Conservation (phyloP, 192 early-diverging fungal genomes). For the Piromyces finnis region DNA sequence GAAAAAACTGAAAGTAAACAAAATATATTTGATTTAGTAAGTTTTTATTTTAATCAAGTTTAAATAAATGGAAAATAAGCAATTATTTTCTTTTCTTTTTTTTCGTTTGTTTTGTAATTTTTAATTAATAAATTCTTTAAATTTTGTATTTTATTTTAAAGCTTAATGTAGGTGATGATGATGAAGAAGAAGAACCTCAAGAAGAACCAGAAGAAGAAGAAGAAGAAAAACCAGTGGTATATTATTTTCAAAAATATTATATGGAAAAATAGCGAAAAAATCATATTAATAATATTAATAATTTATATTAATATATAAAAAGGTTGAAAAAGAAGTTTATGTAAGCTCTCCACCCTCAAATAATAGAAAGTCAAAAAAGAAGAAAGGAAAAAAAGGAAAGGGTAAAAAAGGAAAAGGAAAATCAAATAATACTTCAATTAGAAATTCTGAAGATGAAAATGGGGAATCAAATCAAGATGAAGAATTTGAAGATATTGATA, state of each 20-base stretch:
- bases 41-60: too few relatives aligned
- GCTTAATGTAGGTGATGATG: constrained; percentile 27
- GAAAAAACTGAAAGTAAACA: constrained; percentile 1
- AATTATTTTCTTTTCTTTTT: neutral
- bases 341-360: neutral
- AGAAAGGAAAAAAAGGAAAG: neutral
- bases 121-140: too few relatives aligned
- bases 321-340: neutral
- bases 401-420: constrained; percentile 4
- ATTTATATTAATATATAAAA: too few relatives aligned
- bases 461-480: constrained; percentile 17
- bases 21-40: constrained; percentile 46
- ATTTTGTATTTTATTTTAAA: neutral
- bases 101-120: neutral
- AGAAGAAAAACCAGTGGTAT: constrained; percentile 32
- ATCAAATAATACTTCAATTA: neutral
- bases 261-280: too few relatives aligned
- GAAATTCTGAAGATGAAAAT: neutral
- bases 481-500: constrained; percentile 45
- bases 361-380: constrained; percentile 4
- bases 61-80: too few relatives aligned
- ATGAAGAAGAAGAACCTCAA: constrained; percentile 11
- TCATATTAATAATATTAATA: neutral
- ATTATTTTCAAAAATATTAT: neutral
- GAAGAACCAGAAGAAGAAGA: constrained; percentile 21